Evolutionary conservation across 306 rosid species (phyloP).

Genomic region (Trifolium subterraneum): DNA sequence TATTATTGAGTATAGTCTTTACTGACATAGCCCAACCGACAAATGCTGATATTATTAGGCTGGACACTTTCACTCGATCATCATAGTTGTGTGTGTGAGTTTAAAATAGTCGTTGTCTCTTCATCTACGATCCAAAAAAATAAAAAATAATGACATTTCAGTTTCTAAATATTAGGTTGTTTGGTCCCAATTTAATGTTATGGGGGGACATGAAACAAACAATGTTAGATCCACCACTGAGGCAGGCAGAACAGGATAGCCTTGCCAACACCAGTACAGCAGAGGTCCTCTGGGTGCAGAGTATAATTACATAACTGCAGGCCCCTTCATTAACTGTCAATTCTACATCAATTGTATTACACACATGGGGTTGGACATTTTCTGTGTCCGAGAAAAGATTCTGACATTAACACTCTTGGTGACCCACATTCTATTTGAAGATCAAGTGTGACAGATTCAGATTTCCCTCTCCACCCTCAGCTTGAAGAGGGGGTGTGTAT

Average conservation of each 20-base stretch:
- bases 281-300: neutral
- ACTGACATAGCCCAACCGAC: neutral
- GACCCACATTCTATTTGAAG: neutral
- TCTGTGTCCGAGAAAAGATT: neutral
- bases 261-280: neutral
- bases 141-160: neutral
- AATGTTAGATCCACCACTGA: neutral
- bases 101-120: too few species aligned
- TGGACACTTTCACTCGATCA: too few species aligned
- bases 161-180: neutral
- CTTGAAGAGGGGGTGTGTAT: neutral
- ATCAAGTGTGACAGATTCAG: neutral
- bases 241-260: neutral
- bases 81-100: too few species aligned
- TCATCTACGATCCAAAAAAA: too few species aligned
- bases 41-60: too few species aligned
- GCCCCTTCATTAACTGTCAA: neutral
- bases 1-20: too few species aligned
- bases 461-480: neutral
- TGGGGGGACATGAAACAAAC: neutral
- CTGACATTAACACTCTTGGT: neutral
- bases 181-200: neutral
- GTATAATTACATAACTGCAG: neutral
- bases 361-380: neutral
- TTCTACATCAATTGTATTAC: neutral